A percentile compares a stretch with the other conserved stretches of the same genome.
Conservation (phyloP, 306 rosid species). For the Boehmeria nivea region DNA sequence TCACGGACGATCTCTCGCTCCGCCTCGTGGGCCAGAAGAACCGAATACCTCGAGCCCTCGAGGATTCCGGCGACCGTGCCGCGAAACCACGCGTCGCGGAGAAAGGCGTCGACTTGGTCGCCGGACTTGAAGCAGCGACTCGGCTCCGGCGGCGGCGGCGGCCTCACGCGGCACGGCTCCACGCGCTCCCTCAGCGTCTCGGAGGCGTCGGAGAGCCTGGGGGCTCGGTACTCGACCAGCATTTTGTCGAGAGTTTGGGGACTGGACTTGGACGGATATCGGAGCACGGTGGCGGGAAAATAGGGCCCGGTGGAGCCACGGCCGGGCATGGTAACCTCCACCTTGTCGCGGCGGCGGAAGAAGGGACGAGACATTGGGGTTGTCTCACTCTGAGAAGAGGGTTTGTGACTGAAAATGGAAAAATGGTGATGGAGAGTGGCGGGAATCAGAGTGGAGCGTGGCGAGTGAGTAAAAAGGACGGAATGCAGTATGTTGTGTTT, state of each 20-base stretch:
- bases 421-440: background rate
- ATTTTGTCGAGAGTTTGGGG: background rate
- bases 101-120: no score
- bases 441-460: background rate
- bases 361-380: background rate
- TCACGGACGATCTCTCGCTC: background rate
- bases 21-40: background rate
- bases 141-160: background rate
- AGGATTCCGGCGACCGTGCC: no score
- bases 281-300: slow-evolving; percentile 7
- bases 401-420: background rate
- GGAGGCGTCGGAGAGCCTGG: background rate
- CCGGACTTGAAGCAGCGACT: background rate
- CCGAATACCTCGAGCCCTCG: background rate
- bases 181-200: background rate
- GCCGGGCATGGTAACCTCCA: background rate
- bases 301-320: slow-evolving; percentile 1
- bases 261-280: slow-evolving; percentile 3
- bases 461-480: no score
- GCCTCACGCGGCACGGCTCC: background rate
- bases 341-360: background rate
- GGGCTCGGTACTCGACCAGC: background rate
- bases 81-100: no score
- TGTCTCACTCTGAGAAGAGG: no score
- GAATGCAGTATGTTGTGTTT: no score